These are phyloP conservation scores for Pseudonectria foliicola DNA, from an alignment of 2,329 filamentous ascomycete genomes.

Conservation along the genomic window DNA sequence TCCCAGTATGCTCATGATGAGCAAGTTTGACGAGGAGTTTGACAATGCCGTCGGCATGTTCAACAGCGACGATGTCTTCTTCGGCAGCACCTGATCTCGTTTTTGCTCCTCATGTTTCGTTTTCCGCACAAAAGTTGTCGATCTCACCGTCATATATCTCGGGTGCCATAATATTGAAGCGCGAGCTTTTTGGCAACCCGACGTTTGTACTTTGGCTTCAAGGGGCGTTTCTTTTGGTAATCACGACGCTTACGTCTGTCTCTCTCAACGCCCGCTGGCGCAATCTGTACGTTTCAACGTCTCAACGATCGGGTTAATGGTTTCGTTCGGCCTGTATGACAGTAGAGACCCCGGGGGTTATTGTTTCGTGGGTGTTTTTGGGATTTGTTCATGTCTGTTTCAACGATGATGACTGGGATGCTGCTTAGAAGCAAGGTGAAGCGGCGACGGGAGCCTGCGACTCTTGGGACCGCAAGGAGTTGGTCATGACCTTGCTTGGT, in stretches of 20 bases:
- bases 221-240: constrained; percentile 3
- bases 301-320: too few relatives aligned
- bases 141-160: constrained; percentile 5
- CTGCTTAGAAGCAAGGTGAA: background rate
- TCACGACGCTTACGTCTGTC: constrained; percentile 19
- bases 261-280: constrained; percentile 1
- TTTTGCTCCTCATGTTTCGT: background rate
- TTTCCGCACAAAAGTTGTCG: constrained; percentile 8
- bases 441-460: background rate
- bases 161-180: constrained; percentile 7
- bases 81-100: constrained; percentile 28
- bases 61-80: constrained; percentile 46
- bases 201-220: constrained; percentile 6
- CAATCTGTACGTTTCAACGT: background rate
- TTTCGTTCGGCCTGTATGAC: constrained; percentile 6
- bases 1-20: constrained; percentile 41
- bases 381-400: constrained; percentile 3
- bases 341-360: constrained; percentile 3
- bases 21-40: constrained; percentile 49
- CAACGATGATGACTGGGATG: background rate
- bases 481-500: too few relatives aligned
- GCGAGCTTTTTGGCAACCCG: background rate
- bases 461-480: background rate
- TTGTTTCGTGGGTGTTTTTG: constrained; percentile 1
- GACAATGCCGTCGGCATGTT: constrained; percentile 45